Base-by-base conservation (phyloP, 2,329 filamentous ascomycete genomes). In the Colletotrichum orchidophilum region DNA sequence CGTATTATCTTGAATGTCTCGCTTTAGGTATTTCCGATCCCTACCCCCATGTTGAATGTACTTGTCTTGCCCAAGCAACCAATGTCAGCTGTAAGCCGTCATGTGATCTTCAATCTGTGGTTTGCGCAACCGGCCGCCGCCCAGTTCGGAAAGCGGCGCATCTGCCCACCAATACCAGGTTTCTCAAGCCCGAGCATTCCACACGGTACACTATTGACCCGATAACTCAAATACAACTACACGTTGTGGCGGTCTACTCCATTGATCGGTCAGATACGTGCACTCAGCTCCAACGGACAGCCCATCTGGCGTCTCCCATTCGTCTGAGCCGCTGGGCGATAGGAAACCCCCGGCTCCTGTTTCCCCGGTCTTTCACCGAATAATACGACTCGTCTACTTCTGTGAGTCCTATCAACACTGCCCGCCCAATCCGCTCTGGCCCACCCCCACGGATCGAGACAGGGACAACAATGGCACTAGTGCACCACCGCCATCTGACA, bases 1-100 rank as follows among this genome's bases (percentile, higher is more conserved):
- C 31, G 53, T 33, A 53, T 39, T 42, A 24, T 26, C 18, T 46
- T 7, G 39, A 18, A 59, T 69, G 66, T 66, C 66, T 65, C 59
- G 54, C 66, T 33, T 33, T 59, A 33, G 33, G 46, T 53, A 61
- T 61, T 59, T 52, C 39, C 53, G 52, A 27, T 57, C 46, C 66
- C 59, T 57, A 18, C 31, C 21, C 53, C 33, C 29, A 33, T 54
- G 52, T 49, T 18, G 50, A 35, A 26, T 29, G 46, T 39, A 26
- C 26, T 26, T 31, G n/a, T 27, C 31, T 18, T 13, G 29, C n/a
- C 18, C 42, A 39, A 42, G 42, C 24, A n/a, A n/a, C n/a, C n/a
- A n/a, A n/a, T n/a, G n/a, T 29, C 42, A 27, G 35, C 39, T 46
- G n/a, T 18, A 21, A 21, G 42, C 18, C 27, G 29, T 50, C 26